Evolutionary conservation across 805 yeast species (phyloP), one percentile per base, ranked within the genome.

Genomic region (Candida ascalaphidarum): DNA sequence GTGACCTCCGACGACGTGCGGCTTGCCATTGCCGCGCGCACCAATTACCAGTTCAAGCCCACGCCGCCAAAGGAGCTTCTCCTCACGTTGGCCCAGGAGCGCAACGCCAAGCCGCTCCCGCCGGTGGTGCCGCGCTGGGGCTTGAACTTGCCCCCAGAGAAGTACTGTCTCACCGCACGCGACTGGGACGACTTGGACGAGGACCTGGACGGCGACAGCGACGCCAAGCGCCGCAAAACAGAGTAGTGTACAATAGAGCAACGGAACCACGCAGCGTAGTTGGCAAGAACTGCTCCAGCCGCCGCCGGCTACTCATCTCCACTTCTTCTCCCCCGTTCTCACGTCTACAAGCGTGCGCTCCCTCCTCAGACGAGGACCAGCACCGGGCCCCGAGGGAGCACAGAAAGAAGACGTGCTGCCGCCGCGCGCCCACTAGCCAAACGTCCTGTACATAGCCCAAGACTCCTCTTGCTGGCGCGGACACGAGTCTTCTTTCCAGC

Each of bases 41-140:
- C 95, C n/a, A 86, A 83, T 48, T 85, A 85, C 50, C 97, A 94
- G 52, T 92, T 92, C 67, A 86, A 86, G 52, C 96, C 97, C 3
- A 65, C 74, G 3, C 92, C 94, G 5, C 97, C 97, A 4, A 92
- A 89, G 52, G 96, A 92, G 51, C 61, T 89, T 40, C 56, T 92
- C 38, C 60, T 92, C 53, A 95, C 89, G 55, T 62, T 92, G 43
- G 98, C 98, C 0, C 80, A 78, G 12, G 98, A 94, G 48, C 67
- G 95, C 38, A 92, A 92, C 55, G 79, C 84, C 43, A 79, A 83
- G 48, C 77, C 94, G 0, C 63, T 92, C 29, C 99, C 99, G 4
- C 82, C 92, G 4, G 88, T 92, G 10, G 78, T 88, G 53, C 88
- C 92, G 10, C 72, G 79, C 28, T 86, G 85, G 79, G 97, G 98